phyloP scores from a whole-genome alignment of 176 grass and related monocot genomes.

The Aegilops longissima region DNA sequence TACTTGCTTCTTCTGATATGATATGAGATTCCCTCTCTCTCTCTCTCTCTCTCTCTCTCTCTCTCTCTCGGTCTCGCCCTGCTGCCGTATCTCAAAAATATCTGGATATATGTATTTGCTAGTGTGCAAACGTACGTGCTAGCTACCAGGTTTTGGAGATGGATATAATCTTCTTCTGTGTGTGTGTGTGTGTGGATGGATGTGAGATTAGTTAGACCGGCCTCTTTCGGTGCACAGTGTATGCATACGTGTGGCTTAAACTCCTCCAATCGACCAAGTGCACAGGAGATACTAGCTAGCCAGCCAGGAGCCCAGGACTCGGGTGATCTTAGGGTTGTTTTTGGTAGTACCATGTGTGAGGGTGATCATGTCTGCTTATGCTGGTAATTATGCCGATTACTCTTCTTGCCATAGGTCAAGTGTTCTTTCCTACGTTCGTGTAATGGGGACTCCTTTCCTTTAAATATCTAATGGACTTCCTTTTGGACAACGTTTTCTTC shows the following conservation, averaged over 20 bases:
- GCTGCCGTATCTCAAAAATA: constrained; percentile 37
- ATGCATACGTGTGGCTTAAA: constrained; percentile 1
- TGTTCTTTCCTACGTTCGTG: not conserved
- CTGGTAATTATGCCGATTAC: not conserved
- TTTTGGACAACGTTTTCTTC: not conserved
- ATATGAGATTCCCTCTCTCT: not conserved
- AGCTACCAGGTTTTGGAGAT: not conserved
- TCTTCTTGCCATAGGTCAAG: no score
- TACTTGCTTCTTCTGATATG: not conserved
- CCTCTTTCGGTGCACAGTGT: not conserved
- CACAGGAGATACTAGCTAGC: not conserved
- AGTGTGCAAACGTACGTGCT: not conserved
- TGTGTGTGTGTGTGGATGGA: not conserved
- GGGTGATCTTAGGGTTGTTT: not conserved
- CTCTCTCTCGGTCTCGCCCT: not conserved
- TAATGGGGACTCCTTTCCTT: not conserved
- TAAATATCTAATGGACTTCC: not conserved
- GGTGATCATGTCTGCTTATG: not conserved
- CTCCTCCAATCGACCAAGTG: not conserved
- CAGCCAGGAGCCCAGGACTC: not conserved
- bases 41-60: not conserved
- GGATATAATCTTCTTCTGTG: not conserved
- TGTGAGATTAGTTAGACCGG: not conserved
- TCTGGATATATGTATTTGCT: constrained; percentile 13
- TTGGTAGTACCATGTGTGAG: not conserved